phyloP scores from a whole-genome alignment of 495 filamentous ascomycete genomes.

The Articulospora tetracladia region DNA sequence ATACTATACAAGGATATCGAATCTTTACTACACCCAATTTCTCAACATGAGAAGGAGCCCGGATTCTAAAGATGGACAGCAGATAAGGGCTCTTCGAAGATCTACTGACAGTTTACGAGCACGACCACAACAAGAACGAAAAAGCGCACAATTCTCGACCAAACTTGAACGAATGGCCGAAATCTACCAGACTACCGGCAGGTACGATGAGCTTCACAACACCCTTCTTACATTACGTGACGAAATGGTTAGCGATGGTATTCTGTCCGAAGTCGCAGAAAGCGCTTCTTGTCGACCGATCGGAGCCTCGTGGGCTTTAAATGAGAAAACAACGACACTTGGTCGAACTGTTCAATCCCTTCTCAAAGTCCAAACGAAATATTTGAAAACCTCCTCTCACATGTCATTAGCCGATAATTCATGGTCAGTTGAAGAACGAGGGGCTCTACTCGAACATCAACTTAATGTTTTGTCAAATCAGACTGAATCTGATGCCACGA shows the following conservation, averaged over 20 bases:
- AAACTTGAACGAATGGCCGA: constrained; percentile 43
- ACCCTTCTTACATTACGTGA: constrained; percentile 40
- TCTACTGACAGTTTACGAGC: constrained; percentile 45
- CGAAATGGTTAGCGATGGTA: constrained; percentile 42
- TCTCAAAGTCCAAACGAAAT: constrained; percentile 40
- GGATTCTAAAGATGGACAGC: constrained; percentile 35
- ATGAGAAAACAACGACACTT: constrained; percentile 35
- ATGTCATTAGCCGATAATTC: constrained; percentile 5
- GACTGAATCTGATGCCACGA: background rate
- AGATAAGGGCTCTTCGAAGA: constrained; percentile 43
- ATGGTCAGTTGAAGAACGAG: constrained; percentile 33
- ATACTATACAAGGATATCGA: constrained; percentile 64
- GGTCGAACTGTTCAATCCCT: constrained; percentile 42
- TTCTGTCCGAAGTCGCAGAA: constrained; percentile 34
- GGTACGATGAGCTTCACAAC: constrained; percentile 43
- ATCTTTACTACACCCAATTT: constrained; percentile 69
- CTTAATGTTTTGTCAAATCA: constrained; percentile 27
- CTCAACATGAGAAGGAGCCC: constrained; percentile 33
- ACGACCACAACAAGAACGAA: constrained; percentile 38
- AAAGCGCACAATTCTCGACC: constrained; percentile 35
- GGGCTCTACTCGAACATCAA: constrained; percentile 45
- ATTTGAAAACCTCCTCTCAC: background rate
- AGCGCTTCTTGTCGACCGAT: constrained; percentile 32
- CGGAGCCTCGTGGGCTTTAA: constrained; percentile 31
- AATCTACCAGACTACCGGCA: constrained; percentile 15